Evolutionary conservation across 1,284 basidiomycete species (phyloP), one percentile per base, ranked within the genome.

Genomic region (Papiliotrema flavescens): DNA sequence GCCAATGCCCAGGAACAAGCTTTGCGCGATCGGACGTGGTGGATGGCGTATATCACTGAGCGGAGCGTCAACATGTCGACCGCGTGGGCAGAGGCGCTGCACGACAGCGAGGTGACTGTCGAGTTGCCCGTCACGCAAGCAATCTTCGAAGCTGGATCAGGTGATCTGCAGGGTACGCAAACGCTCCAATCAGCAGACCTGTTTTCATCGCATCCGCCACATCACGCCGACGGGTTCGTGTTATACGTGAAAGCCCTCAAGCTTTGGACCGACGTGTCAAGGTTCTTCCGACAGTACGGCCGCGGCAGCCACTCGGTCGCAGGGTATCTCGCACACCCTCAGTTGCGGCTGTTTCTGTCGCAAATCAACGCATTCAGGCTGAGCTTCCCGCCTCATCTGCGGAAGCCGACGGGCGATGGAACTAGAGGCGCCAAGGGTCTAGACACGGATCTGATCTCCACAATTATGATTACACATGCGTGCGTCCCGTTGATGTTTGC

Each of bases 201-300:
- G 9, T 37, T 40, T 17, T 32, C 19, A 0, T 15, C 22, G 14
- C 37, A 24, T 44, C 34, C 40, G 20, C 15, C 24, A 24, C 23
- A 47, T 53, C 40, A 60, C 42, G 14, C n/a, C 60, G 86, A 97
- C 76, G 34, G 86, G 79, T 37, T 81, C 76, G 5, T 87, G 83
- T 56, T 91, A 83, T 23, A 74, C 63, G 64, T 90, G 84, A 69
- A 74, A 57, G 2, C 84, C 81, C 53, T 87, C 83, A 52, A 78
- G 70, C 26, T 82, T 79, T 48, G 89, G 87, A 57, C 61, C 3
- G 66, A 69, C 15, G 62, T 69, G 8, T 60, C 58, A 23, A 47
- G 48, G 2, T 75, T 71, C 44, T 66, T 70, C 55, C 58, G 71
- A 9, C 40, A 39, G 19, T 75, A 75, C 49, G 56, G 60, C 19